Evolutionary conservation across 257 asterid species (phyloP), one percentile per base, ranked within the genome.

Genomic region (Rhazya stricta): DNA sequence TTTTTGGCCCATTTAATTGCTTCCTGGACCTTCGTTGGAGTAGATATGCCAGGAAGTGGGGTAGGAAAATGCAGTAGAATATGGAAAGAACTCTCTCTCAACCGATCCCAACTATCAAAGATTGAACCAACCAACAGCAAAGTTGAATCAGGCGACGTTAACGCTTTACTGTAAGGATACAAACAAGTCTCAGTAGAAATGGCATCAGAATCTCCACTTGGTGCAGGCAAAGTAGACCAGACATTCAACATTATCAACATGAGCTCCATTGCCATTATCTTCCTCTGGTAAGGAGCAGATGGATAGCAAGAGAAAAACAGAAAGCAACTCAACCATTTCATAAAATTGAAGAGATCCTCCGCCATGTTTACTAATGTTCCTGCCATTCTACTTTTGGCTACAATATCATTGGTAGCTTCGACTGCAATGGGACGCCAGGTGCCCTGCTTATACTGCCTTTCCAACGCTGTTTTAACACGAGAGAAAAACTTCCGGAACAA

Each of bases 251-350:
- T 89, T 74, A 85, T 87, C 84, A 87, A 79, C 54, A 92, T 78
- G 81, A 94, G 95, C 71, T 89, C 97, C 97, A 88, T 94, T 4
- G 97, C 97, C 95, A 92, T 90, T 83, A 81, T 88, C 89, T 94
- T 94, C 87, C 99, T 87, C 83, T 94, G 97, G 76, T 94, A 94
- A 23, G 99, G 99, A 66, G 99, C 97, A 81, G 99, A 92, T 56
- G 99, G 99, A 79, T 94, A 94, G 84, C 96, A 94, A 70, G 96
- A 92, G 77, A 89, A 91, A 82, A 90, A 92, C 78, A 94, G 80
- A 86, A 94, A 94, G 77, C 90, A 87, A 83, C 92, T 88, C 80
- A 92, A 84, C 99, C 99, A 94, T 72, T 81, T 92, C 67, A 84
- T 88, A 78, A 90, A 91, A 79, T 83, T 81, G 67, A 86, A 92